Evolutionary conservation across 164 flowering plant genomes (phyloP), one percentile per base, ranked within the genome.

Genomic region (Platanus orientalis): DNA sequence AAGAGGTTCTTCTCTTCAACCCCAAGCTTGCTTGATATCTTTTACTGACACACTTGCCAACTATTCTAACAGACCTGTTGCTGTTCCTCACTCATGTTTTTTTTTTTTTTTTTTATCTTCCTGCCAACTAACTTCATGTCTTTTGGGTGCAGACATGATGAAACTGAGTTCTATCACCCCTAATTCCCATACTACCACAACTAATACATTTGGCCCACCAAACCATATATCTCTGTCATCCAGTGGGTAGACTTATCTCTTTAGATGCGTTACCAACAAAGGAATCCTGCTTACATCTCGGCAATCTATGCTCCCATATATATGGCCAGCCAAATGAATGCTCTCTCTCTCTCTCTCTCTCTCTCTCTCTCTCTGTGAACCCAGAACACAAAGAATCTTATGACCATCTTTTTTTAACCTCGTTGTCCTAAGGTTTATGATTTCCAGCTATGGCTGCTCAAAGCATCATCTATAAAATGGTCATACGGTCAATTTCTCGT

Each of bases 11-110:
- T 85, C 95, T 78, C 97, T 88, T 91, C 80, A 80, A 73, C 67
- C 25, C 81, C 88, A 91, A 91, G 84, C 65, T 72, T 79, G 58
- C 61, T 54, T 73, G 74, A 75, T 64, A 57, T 71, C 32, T 80
- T 79, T 80, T 78, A 85, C 97, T 83, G 95, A 91, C 95, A 88
- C 86, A 81, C 71, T 84, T 83, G 90, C 90, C 92, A 82, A 82
- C 90, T 77, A 74, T 80, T 60, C 72, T 65, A 78, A 71, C 81
- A 75, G 76, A 64, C 74, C 69, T 66, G 61, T 78, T 81, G 94
- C 92, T 90, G 90, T 84, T 81, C 64, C 75, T 82, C 90, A 90
- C 90, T 85, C 81, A 78, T 77, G 63, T 83, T 56, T 49, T 75
- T 72, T 73, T 79, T 16, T 45, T 2, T 45, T 5, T 16, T 1